phyloP scores from a whole-genome alignment of 1,284 basidiomycete genomes.

The Ganoderma leucocontextum region DNA sequence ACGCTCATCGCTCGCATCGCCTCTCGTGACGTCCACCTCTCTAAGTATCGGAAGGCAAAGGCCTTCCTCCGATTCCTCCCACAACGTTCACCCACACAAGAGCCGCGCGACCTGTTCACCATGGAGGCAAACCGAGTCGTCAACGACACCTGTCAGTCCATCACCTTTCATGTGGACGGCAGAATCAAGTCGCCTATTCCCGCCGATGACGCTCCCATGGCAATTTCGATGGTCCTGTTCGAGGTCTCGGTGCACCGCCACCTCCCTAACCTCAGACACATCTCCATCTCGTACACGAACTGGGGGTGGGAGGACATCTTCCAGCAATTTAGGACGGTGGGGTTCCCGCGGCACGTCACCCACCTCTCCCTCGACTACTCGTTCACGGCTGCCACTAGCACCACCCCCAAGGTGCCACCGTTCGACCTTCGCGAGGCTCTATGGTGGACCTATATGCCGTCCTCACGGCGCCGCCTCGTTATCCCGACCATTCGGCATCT shows the following conservation, averaged over 20 bases:
- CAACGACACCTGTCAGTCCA: constrained; percentile 37
- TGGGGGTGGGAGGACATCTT: constrained; percentile 47
- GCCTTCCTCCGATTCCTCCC: constrained; percentile 39
- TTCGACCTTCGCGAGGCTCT: constrained; percentile 27
- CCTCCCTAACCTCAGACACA: constrained; percentile 46
- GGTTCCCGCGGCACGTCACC: constrained; percentile 44
- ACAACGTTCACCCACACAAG: constrained; percentile 22
- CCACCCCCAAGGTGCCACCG: constrained; percentile 27
- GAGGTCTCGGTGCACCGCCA: constrained; percentile 38
- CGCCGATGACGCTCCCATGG: constrained; percentile 30
- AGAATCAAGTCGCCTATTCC: constrained; percentile 10
- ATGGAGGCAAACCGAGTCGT: constrained; percentile 29
- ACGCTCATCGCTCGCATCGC: constrained; percentile 42
- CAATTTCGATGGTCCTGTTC: constrained; percentile 38
- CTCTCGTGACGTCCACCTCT: constrained; percentile 45
- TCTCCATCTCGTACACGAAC: constrained; percentile 46
- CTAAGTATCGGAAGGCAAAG: constrained; percentile 37
- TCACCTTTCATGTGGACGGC: constrained; percentile 43
- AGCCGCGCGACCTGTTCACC: constrained; percentile 28
- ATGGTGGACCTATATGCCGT: not conserved
- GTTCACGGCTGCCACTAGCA: constrained; percentile 27
- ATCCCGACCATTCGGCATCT: constrained; percentile 38
- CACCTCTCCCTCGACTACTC: constrained; percentile 42
- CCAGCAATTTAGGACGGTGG: constrained; percentile 39
- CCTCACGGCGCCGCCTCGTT: constrained; percentile 17